Percentiles rank a stretch among this genome's conserved stretches.
phyloP scores from a whole-genome alignment of 768 basidiomycete species.

The Collybia nuda region DNA sequence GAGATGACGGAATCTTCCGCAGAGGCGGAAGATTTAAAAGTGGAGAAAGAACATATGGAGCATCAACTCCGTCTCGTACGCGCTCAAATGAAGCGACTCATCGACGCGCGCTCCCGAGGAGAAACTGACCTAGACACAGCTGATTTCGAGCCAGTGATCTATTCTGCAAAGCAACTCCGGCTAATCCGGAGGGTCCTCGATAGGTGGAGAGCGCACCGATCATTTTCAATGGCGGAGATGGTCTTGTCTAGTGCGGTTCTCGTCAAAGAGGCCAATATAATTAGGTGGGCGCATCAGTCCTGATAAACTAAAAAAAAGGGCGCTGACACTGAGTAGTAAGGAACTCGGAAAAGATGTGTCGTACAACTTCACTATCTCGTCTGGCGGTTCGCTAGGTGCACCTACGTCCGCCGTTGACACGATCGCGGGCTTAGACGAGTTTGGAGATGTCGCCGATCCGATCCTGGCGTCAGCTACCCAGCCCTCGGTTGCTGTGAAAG shows the following conservation, averaged over 20 bases:
- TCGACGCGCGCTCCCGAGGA: slow-evolving; percentile 76
- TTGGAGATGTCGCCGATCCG: slow-evolving; percentile 91
- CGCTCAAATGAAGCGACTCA: slow-evolving; percentile 77
- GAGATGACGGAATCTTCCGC: slow-evolving; percentile 49
- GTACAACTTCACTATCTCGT: slow-evolving; percentile 92
- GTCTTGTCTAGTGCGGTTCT: slow-evolving; percentile 82
- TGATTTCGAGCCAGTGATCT: slow-evolving; percentile 79
- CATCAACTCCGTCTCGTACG: slow-evolving; percentile 81
- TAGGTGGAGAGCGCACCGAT: slow-evolving; percentile 81
- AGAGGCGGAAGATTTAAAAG: slow-evolving; percentile 83
- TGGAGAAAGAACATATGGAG: slow-evolving; percentile 93
- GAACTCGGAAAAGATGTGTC: slow-evolving; percentile 84
- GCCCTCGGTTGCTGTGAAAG: slow-evolving; percentile 86
- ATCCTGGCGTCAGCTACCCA: slow-evolving; percentile 70
- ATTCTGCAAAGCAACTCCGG: slow-evolving; percentile 77
- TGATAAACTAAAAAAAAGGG: neutral
- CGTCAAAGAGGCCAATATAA: slow-evolving; percentile 93
- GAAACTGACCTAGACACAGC: slow-evolving; percentile 63
- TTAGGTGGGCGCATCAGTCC: slow-evolving; percentile 53
- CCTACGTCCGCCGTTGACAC: slow-evolving; percentile 84
- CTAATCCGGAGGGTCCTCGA: slow-evolving; percentile 81
- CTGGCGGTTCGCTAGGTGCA: slow-evolving; percentile 74
- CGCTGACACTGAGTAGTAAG: slow-evolving; percentile 48
- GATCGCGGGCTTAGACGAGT: slow-evolving; percentile 84
- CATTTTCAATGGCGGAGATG: slow-evolving; percentile 91